phyloP scores from a whole-genome alignment of 495 filamentous ascomycete species.

The Usnea hakonensis region DNA sequence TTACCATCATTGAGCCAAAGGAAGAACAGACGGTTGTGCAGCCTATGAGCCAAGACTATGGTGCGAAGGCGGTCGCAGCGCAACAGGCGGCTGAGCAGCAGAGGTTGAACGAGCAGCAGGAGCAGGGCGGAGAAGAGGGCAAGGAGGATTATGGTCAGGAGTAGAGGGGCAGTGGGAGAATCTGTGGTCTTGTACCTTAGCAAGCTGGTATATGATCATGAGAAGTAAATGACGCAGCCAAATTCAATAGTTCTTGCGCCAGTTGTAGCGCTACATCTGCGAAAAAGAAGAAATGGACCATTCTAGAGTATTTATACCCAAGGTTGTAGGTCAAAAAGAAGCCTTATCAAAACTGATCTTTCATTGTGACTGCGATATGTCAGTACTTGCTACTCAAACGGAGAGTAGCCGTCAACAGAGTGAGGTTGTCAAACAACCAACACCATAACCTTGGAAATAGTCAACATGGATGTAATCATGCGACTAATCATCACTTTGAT shows the following conservation, averaged over 20 bases:
- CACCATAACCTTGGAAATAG: neutral
- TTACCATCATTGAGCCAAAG: conserved; percentile 99
- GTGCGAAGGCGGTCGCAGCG: conserved; percentile 85
- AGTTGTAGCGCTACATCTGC: neutral
- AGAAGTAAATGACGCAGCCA: neutral
- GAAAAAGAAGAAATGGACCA: too few relatives aligned
- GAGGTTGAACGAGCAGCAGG: conserved; percentile 54
- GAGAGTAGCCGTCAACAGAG: neutral
- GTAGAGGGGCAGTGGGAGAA: conserved; percentile 23
- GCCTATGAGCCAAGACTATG: conserved; percentile 95
- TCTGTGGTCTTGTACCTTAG: conserved; percentile 1
- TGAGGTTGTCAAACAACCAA: neutral
- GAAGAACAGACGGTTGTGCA: conserved; percentile 91
- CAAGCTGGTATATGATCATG: neutral
- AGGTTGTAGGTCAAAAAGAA: too few relatives aligned
- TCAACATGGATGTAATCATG: neutral
- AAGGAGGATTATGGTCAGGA: conserved; percentile 28
- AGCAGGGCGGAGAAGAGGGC: conserved; percentile 33
- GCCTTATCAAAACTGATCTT: neutral
- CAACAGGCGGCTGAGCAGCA: conserved; percentile 75
- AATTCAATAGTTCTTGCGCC: neutral
- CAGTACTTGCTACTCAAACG: neutral
- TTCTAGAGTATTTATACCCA: neutral
- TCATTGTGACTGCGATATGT: too few relatives aligned
- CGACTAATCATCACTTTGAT: neutral